Evolutionary conservation across 371 early-diverging fungal species (phyloP), one percentile per base, ranked within the genome.

Genomic region (Chytridium lagenaria): DNA sequence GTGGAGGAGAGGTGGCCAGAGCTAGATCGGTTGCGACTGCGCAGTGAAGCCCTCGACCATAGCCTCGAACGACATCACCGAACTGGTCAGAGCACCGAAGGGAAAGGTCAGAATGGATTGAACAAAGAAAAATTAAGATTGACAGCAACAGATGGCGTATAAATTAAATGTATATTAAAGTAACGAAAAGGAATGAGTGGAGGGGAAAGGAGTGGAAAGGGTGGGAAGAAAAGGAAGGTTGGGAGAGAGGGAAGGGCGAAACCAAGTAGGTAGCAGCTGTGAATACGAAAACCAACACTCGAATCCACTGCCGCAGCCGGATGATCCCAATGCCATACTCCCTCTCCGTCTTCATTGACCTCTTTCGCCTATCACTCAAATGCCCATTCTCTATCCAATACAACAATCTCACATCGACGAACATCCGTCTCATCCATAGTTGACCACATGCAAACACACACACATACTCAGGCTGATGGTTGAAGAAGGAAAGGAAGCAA

Each of bases 1-100:
- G 61, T 2, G 61, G 61, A 31, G 61, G 61, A 15, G 61, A 61
- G 61, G 61, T 61, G 12, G 61, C 61, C 61, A 61, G 37, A 12
- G 7, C 34, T 61, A 12, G 34, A 34, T 37, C 5, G 19, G 30
- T 37, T 34, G 61, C 12, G 61, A 34, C 12, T 34, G 61, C 30
- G 23, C 34, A 7, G 55, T n/a, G 55, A 52, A 7, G 55, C 55
- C 26, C 55, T 52, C 55, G 26, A 26, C 26, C 55, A 52, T n/a
- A 10, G 26, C 26, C 12, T n/a, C 55, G 26, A 52, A 52, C 55
- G 55, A 52, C 55, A 52, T 52, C 55, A 52, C 12, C n/a, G 23
- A 52, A 52, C 26, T 12, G 55, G 16, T 16, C 30, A 28, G n/a
- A 52, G 55, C 5, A 52, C 12, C 19, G 5, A 26, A 52, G 55